Conservation (phyloP, 78 protist genomes). For the Pigoraptor vietnamica region DNA sequence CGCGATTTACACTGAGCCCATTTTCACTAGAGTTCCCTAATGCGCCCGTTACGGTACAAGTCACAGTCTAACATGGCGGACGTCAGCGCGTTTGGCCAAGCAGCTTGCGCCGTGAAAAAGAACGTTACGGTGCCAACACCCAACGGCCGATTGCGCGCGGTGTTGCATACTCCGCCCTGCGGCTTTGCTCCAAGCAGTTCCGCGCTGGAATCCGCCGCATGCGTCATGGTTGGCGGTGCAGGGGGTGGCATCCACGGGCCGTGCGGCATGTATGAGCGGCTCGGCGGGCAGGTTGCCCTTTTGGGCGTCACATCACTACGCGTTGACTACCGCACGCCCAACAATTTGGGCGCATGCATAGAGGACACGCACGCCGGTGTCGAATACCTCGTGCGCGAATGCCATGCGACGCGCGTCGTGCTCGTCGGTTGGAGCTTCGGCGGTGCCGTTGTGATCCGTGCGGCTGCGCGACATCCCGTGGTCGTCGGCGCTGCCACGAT, state of each 20-base stretch:
- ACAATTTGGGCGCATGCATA: not conserved
- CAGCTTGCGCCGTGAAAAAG: too few species aligned
- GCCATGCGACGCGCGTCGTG: not conserved
- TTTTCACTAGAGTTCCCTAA: too few species aligned
- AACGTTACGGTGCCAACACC: too few species aligned
- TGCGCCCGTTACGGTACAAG: too few species aligned
- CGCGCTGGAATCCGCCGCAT: too few species aligned
- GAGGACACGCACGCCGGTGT: not conserved
- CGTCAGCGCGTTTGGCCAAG: too few species aligned
- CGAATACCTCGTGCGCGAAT: not conserved
- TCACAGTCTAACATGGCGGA: too few species aligned
- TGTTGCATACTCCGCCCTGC: too few species aligned
- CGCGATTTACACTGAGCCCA: too few species aligned
- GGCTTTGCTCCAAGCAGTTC: too few species aligned
- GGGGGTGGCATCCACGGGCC: not conserved
- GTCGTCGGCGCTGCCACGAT: not conserved
- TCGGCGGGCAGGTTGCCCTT: not conserved
- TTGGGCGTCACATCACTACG: not conserved
- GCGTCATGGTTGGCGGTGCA: not conserved
- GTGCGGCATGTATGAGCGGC: not conserved
- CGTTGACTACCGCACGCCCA: not conserved
- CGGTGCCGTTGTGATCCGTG: not conserved
- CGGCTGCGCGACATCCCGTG: not conserved
- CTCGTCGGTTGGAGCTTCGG: not conserved
- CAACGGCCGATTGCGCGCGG: too few species aligned